Base-by-base conservation (phyloP, 805 yeast species). In the Candida ascalaphidarum region DNA sequence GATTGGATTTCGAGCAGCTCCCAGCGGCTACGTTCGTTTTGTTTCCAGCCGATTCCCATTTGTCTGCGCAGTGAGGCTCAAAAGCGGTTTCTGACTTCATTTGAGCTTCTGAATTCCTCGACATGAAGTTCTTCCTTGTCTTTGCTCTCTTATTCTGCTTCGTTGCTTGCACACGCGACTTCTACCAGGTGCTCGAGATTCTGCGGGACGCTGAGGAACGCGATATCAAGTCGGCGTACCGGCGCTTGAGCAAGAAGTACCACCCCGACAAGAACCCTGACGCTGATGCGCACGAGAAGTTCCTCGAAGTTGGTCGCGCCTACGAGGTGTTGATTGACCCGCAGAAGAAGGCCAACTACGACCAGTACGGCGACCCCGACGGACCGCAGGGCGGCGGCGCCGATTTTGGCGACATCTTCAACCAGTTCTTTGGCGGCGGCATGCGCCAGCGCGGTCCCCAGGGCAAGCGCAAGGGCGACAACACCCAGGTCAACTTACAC, bases 191-290 rank as follows among this genome's bases (percentile, higher is more conserved):
- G 5, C 63, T 89, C 8, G 96, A 94, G 0, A 68, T 92, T 4
- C 44, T 65, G 8, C 71, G 65, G 35, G 61, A 67, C 40, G 94
- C 96, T 0, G 66, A 68, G 28, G 95, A 84, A 14, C 77, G 71
- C 40, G 86, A 85, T 31, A 83, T 88, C 56, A 85, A 83, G 49
- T 71, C 77, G 29, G 95, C 96, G 0, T 88, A 88, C 51, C 64
- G 95, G 40, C 70, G 74, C 31, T 58, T 89, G 38, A 77, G 88
- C 40, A 80, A 84, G 51, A 82, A 82, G 48, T 85, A 72, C 55
- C 98, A 89, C 48, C 98, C 98, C 2, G 98, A 89, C 55, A 89
- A 89, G 59, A 92, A 89, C 50, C 78, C 81, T 6, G 73, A 79
- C 42, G 85, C 83, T 7, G 80, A 71, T 17, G 95, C 96, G 1